phyloP scores from a whole-genome alignment of 2,329 filamentous ascomycete species.

The Ophidiomyces ophidiicola region DNA sequence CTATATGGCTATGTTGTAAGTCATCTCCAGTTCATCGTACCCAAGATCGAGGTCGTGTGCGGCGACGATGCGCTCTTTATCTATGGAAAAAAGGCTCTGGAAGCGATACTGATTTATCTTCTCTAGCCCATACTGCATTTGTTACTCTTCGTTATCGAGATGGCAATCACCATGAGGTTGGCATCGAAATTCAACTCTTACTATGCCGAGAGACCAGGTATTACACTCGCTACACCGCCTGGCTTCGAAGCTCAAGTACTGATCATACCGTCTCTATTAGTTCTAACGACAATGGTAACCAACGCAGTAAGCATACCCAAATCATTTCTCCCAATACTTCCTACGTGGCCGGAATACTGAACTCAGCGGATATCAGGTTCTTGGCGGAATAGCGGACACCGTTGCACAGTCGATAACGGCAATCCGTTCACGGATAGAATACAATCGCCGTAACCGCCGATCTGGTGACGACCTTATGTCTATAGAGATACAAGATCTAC shows the following conservation, averaged over 20 bases:
- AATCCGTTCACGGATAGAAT: constrained; percentile 50
- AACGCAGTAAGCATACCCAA: constrained; percentile 56
- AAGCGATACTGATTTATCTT: not conserved
- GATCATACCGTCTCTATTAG: constrained; percentile 32
- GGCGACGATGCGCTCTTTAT: not conserved
- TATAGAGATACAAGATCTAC: constrained; percentile 80
- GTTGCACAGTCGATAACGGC: constrained; percentile 87
- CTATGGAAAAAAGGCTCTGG: not conserved
- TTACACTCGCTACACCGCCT: constrained; percentile 19
- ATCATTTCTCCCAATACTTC: not conserved
- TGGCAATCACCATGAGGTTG: constrained; percentile 71
- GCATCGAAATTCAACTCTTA: constrained; percentile 83
- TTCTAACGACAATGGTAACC: constrained; percentile 97
- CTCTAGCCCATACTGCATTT: constrained; percentile 73
- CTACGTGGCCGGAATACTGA: not conserved
- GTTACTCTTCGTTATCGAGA: constrained; percentile 74
- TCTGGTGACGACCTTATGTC: constrained; percentile 57
- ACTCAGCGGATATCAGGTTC: constrained; percentile 41
- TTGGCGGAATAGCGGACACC: constrained; percentile 91
- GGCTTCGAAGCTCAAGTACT: constrained; percentile 15
- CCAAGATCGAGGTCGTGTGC: not conserved
- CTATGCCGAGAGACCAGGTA: constrained; percentile 80
- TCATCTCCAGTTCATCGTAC: not conserved
- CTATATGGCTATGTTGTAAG: constrained; percentile 35
- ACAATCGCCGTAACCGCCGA: constrained; percentile 43